Percentiles rank a stretch among this genome's conserved stretches.
Evolutionary conservation across 495 filamentous ascomycete genomes (phyloP).

Genomic region (Penicillium cinerascens): DNA sequence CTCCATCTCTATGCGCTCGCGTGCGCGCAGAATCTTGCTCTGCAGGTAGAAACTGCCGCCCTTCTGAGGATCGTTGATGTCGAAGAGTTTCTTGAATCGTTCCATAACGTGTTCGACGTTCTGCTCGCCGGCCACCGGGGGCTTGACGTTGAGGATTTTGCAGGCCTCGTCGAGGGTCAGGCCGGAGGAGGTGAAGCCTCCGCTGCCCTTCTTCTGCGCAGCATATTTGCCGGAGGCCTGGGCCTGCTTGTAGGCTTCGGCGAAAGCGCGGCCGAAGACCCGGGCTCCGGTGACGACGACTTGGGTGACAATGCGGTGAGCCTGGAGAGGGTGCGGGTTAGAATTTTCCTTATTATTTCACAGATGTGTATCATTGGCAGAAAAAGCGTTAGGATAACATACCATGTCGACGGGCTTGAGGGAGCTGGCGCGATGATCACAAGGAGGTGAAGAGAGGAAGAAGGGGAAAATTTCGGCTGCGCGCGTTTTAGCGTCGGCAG

Average conservation of each 20-base stretch:
- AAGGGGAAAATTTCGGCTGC: constrained; percentile 41
- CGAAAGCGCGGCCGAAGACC: constrained; percentile 88
- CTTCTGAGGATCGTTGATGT: constrained; percentile 88
- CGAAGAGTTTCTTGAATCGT: constrained; percentile 92
- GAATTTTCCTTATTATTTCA: not conserved
- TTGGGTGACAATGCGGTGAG: constrained; percentile 91
- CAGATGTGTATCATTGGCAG: not conserved
- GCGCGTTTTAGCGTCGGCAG: constrained; percentile 28
- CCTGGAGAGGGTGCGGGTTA: constrained; percentile 47
- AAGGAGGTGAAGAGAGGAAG: constrained; percentile 25
- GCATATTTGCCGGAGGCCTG: constrained; percentile 79
- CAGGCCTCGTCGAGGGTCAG: constrained; percentile 94
- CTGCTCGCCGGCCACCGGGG: constrained; percentile 71
- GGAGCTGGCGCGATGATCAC: constrained; percentile 26
- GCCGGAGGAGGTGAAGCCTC: constrained; percentile 56
- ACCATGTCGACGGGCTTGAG: constrained; percentile 27
- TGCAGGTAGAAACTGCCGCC: constrained; percentile 97
- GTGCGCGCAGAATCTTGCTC: constrained; percentile 88
- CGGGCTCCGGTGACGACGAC: constrained; percentile 84
- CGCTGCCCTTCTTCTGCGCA: constrained; percentile 51
- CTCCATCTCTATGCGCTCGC: constrained; percentile 90
- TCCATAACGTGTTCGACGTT: constrained; percentile 74
- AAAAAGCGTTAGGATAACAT: constrained; percentile 3
- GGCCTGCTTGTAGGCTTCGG: constrained; percentile 89
- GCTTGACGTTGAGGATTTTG: constrained; percentile 95